These are phyloP conservation scores for Aphanomyces astaci DNA, from an alignment of 352 stramenopile genomes.

Conservation along the genomic window DNA sequence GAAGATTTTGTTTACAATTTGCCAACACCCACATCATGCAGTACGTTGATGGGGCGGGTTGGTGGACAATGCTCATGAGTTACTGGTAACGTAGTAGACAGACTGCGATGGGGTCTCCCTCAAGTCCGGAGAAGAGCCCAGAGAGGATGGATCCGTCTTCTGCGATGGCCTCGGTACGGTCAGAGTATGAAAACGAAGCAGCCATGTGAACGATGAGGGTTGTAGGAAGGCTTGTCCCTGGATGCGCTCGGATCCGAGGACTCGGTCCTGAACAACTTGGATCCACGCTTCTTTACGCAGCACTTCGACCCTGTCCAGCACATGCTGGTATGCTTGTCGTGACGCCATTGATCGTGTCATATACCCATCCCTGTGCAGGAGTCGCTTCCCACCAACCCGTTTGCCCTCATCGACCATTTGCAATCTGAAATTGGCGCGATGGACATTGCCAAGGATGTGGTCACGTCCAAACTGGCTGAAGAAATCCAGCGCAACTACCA, in stretches of 20 bases:
- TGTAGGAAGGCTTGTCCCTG: not conserved
- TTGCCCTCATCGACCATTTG: constrained; percentile 56
- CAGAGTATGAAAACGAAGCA: too few relatives aligned
- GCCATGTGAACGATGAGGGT: too few relatives aligned
- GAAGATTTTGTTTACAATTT: too few relatives aligned
- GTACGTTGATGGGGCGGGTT: not conserved
- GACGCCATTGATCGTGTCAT: not conserved
- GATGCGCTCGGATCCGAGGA: constrained; percentile 27
- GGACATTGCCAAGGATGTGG: constrained; percentile 69
- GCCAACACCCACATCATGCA: too few relatives aligned
- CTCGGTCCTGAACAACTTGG: constrained; percentile 57
- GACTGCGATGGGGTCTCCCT: not conserved
- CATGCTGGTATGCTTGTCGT: constrained; percentile 38
- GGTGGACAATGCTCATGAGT: not conserved
- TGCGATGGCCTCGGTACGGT: not conserved
- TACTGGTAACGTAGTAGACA: not conserved
- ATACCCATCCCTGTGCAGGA: constrained; percentile 33
- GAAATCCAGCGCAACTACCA: constrained; percentile 73
- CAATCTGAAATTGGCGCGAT: constrained; percentile 76
- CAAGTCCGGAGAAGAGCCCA: not conserved
- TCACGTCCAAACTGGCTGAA: constrained; percentile 66
- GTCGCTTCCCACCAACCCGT: constrained; percentile 41
- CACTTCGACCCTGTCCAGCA: constrained; percentile 61
- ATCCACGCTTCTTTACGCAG: constrained; percentile 75
- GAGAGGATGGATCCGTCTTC: not conserved